Base-by-base conservation (phyloP, 495 filamentous ascomycete genomes). In the Haplographium delicatum region DNA sequence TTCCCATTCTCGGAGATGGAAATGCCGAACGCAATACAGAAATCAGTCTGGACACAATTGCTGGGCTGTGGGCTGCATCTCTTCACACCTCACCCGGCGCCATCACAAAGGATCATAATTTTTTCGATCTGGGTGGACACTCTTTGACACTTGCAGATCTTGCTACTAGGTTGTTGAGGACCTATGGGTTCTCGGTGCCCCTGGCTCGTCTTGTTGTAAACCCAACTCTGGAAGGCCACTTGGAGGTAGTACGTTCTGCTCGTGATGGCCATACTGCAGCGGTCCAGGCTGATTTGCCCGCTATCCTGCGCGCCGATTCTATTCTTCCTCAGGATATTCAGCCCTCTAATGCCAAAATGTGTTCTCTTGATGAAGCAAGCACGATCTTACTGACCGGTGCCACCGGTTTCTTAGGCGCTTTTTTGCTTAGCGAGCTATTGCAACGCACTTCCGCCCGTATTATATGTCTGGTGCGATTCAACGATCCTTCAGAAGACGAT, bases 61-160 rank as follows among this genome's bases (percentile, higher is more conserved):
- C 78, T 0, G 67, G 74, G 28, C 67, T 79, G 35, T 86, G 83
- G 83, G 78, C 80, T 3, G 61, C 71, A 15, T 71, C 76, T 15
- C 67, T 86, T 11, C 79, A 81, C 40, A 70, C 79, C 1, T 68
- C 79, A 4, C 66, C 67, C 33, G 62, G 61, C 11, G 63, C 69
- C 26, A 64, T 86, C 10, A 81, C 76, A 51, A 68, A 80, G 2
- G 77, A 82, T 53, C 76, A 83, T 53, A 78, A 78, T 53, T 86
- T 85, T 64, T 86, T 86, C 57, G 81, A 84, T 53, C 61, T 85
- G 3, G 83, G 83, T n/a, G 83, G 83, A 1, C 83, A 86, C 62
- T 83, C 80, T 8, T 64, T 86, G 52, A 79, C 78, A n/a, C 69
- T 86, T 27, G 83, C 81, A 0, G 80, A 83, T 40, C 72, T 85